These are phyloP conservation scores for Yarrowia keelungensis DNA, from an alignment of 805 yeast species.

Conservation along the genomic window DNA sequence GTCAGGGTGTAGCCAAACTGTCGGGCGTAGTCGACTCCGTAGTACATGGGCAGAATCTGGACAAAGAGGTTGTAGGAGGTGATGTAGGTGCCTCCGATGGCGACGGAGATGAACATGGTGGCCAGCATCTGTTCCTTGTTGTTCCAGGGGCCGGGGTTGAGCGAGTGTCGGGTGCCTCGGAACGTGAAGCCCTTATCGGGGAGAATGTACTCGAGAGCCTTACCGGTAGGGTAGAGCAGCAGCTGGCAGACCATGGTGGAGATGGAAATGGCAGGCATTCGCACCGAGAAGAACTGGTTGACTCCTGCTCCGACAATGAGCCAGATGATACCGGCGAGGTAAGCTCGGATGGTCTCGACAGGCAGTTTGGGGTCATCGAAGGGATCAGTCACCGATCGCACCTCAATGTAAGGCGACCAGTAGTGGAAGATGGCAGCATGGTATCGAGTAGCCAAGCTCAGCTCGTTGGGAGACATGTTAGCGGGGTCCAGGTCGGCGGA, in stretches of 20 bases:
- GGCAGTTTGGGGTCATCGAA: constrained; percentile 57
- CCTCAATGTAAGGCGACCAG: constrained; percentile 65
- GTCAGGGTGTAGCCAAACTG: constrained; percentile 56
- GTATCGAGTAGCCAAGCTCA: constrained; percentile 11
- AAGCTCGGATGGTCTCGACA: constrained; percentile 59
- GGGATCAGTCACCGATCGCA: constrained; percentile 61
- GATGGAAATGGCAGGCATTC: constrained; percentile 60
- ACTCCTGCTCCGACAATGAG: constrained; percentile 60
- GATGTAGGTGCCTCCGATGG: constrained; percentile 46
- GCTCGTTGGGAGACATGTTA: constrained; percentile 26
- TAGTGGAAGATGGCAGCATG: constrained; percentile 54
- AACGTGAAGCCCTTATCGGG: constrained; percentile 58
- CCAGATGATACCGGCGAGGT: constrained; percentile 52
- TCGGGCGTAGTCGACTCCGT: constrained; percentile 48
- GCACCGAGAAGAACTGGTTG: constrained; percentile 63
- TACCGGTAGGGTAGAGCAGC: constrained; percentile 63
- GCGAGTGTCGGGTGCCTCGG: constrained; percentile 52
- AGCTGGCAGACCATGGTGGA: constrained; percentile 55
- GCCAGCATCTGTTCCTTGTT: constrained; percentile 70
- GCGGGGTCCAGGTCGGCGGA: constrained; percentile 11
- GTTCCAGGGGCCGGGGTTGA: constrained; percentile 70
- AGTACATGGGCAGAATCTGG: constrained; percentile 49
- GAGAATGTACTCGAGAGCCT: constrained; percentile 50
- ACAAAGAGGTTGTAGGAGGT: constrained; percentile 42
- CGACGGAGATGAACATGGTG: constrained; percentile 52